A percentile compares a stretch with the other conserved stretches of the same genome.
These are phyloP conservation scores for Aspergillus udagawae DNA, from an alignment of 2,329 filamentous ascomycete genomes.

Conservation along the genomic window DNA sequence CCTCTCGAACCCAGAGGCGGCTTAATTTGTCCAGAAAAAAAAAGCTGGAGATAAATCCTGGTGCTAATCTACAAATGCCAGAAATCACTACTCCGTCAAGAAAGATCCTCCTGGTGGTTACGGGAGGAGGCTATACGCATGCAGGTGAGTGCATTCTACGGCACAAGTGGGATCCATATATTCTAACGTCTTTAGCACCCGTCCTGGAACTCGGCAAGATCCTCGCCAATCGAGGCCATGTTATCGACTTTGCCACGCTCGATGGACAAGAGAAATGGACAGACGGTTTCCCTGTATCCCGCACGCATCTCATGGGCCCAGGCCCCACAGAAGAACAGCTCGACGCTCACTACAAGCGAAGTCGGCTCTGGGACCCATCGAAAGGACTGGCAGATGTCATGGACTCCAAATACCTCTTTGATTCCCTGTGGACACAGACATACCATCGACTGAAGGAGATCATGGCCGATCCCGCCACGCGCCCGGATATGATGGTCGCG, in stretches of 20 bases:
- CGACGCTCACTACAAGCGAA: constrained; percentile 33
- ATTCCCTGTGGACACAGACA: constrained; percentile 35
- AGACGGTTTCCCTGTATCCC: constrained; percentile 22
- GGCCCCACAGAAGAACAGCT: constrained; percentile 24
- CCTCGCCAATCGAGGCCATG: constrained; percentile 33
- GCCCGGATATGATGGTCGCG: constrained; percentile 40
- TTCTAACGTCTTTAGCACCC: constrained; percentile 20
- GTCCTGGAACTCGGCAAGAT: constrained; percentile 35
- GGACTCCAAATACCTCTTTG: constrained; percentile 37
- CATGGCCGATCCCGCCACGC: constrained; percentile 15
- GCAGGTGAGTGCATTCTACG: constrained; percentile 18
- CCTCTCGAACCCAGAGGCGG: no score
- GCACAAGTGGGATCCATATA: no score
- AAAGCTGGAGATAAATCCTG: no score
- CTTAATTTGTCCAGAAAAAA: no score
- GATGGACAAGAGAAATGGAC: constrained; percentile 36
- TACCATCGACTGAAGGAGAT: constrained; percentile 23
- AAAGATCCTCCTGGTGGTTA: constrained; percentile 34
- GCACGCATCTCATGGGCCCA: constrained; percentile 31
- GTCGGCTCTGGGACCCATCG: constrained; percentile 31
- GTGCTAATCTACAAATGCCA: no score
- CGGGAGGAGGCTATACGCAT: constrained; percentile 37
- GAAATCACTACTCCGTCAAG: background rate
- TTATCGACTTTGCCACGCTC: constrained; percentile 38
- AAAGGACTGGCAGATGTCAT: constrained; percentile 31